Evolutionary conservation across 768 basidiomycete species (phyloP), one percentile per base, ranked within the genome.

Genomic region (Xerocomellus chrysenteron): DNA sequence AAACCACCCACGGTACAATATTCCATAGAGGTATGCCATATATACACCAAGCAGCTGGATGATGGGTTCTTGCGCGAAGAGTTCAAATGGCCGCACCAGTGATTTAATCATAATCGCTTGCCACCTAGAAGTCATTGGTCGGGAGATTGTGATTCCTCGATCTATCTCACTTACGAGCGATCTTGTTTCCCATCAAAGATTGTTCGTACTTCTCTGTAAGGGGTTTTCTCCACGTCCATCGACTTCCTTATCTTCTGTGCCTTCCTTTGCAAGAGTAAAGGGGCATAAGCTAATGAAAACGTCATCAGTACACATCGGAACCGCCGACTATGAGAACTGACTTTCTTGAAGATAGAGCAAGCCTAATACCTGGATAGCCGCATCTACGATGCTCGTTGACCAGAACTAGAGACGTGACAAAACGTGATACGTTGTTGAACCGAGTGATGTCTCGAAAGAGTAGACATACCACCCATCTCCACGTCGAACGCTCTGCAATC

Each of bases 1-100:
- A 7, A 46, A 65, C 2, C 32, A 70, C 82, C 48, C 62, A 84
- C 84, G 58, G 55, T 86, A 88, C 39, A 85, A 70, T 0, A 77
- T 63, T 5, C 86, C 90, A 54, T 87, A 92, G 14, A 87, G 65
- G 59, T 88, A 83, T 0, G 86, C 83, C 80, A 88, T 82, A 58
- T 89, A 91, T 1, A 84, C 4, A 0, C 85, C 84, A 11, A 91
- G 71, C 2, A 88, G 66, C 61, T 88, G 87, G 19, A 88, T 74
- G 61, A 91, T 88, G 1, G 84, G 81, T 64, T 92, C 89, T 5
- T 63, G 64, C 0, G 52, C 63, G 54, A 90, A 86, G 12, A 92
- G 66, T 5, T 70, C 63, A 72, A 93, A 88, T 0, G 92, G 92
- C n/a, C 90, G 80, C 12, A 76, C 70, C 24, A 92, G 70, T 0